Base-by-base conservation (phyloP, 148 eudicot species). In the Nepenthes gracilis region DNA sequence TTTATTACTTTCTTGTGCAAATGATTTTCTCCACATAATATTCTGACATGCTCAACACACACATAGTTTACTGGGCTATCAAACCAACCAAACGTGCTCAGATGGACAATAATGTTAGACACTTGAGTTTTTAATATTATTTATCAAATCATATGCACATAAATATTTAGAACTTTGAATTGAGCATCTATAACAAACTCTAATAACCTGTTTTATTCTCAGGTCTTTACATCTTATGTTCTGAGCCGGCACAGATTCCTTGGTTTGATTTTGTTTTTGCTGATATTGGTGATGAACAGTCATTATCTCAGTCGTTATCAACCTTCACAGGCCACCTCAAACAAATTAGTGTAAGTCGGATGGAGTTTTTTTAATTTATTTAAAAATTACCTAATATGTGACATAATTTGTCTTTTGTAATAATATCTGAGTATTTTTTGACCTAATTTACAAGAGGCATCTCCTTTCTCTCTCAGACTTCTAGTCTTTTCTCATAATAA, bases 241-340 rank as follows among this genome's bases (percentile, higher is more conserved):
- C 99, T 67, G 98, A 86, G 79, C 80, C 91, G 49, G 89, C 71
- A 47, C 73, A 47, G 75, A 75, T 86, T 50, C 99, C 95, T 59
- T 93, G 99, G 95, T 86, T 88, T 81, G 98, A 93, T 72, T 78
- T 61, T 76, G 83, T 93, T 73, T 80, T 79, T 70, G 99, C 99
- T 73, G 99, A 93, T 81, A 93, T 93, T 74, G 96, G 99, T 61
- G 99, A 93, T 76, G 95, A 82, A 50, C 99, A 93, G 66, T 93
- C 99, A 64, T 64, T 93, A 71, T 82, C 96, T 61, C 96, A 93
- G 60, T 93, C 99, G 65, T 64, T 93, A 59, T 93, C 99, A 75
- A 93, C 99, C 61, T 93, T 93, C 71, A 86, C 99, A 36, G 96
- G 96, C 59, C 99, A 93, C 81, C 83, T 93, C 77, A 88, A 84